Base-by-base conservation (phyloP, 768 basidiomycete genomes). In the Pleurotus tuber-regium region DNA sequence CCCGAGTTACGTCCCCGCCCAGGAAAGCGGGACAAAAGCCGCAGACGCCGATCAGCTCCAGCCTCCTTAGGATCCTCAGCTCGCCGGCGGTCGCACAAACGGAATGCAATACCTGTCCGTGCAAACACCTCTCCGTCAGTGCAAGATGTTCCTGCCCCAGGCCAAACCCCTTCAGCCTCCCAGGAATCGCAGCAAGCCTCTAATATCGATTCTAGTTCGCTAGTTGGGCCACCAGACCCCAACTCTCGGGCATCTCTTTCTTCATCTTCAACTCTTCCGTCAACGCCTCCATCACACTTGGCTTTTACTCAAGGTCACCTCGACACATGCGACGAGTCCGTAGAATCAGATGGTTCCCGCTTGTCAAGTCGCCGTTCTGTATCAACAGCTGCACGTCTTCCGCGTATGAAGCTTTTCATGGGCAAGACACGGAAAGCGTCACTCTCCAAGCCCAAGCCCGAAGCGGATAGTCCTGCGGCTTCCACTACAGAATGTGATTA, bases 401-500 rank as follows among this genome's bases (percentile, higher is more conserved):
- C 46, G 19, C 46, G 46, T 19, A 48, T 48, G 46, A 48, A 48
- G n/a, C 46, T 48, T 48, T 48, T 48, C n/a, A 31, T 48, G 31
- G 31, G 31, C 16, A 48, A 48, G 30, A 48, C 46, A 31, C 46
- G 46, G n/a, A 48, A 48, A 23, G 28, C 29, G 5, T 48, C 46
- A 2, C 19, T 48, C 10, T 42, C n/a, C n/a, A n/a, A n/a, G n/a
- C n/a, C n/a, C n/a, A 38, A 38, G n/a, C n/a, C 35, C 12, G 35
- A n/a, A 10, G 2, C 31, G 14, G 21, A 28, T 18, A 9, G n/a
- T 26, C 28, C 46, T 10, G 10, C 29, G 8, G 31, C 10, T 35
- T 16, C 46, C 14, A 18, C 21, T 25, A 11, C 41, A 42, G 41
- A 42, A 42, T 19, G 41, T 42, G 21, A 18, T 24, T 42, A 8